These are phyloP conservation scores for Austroboletus festivus DNA, from an alignment of 768 basidiomycete species.

Conservation along the genomic window DNA sequence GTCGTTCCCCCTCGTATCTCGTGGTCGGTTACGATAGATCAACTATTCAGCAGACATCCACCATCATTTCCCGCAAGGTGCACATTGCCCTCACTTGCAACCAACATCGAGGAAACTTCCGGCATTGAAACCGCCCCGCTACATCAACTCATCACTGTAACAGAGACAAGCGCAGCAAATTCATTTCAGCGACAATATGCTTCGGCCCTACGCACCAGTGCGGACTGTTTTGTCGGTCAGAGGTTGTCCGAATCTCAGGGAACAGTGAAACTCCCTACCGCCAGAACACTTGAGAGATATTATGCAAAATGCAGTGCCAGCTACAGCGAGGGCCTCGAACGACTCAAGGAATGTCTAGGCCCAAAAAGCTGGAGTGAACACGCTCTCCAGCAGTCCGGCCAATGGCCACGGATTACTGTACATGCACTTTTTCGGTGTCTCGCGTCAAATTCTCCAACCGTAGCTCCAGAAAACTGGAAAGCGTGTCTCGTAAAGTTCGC, in stretches of 20 bases:
- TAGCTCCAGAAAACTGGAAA: conserved; percentile 29
- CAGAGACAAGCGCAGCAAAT: conserved; percentile 2
- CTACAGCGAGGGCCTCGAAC: neutral
- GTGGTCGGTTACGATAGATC: neutral
- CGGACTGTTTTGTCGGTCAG: conserved; percentile 7
- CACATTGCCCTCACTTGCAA: too few relatives aligned
- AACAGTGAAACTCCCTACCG: neutral
- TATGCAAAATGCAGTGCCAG: conserved; percentile 6
- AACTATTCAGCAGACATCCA: neutral
- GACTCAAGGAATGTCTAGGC: conserved; percentile 8
- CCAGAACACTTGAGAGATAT: conserved; percentile 4
- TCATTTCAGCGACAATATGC: conserved; percentile 9
- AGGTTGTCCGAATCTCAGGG: neutral
- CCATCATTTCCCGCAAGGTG: neutral
- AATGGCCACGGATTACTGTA: conserved; percentile 39
- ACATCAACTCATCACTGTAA: too few relatives aligned
- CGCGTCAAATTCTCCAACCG: conserved; percentile 19
- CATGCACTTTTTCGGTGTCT: conserved; percentile 31
- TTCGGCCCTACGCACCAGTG: conserved; percentile 10
- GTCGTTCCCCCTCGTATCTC: neutral
- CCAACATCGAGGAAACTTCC: too few relatives aligned
- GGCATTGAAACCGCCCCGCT: too few relatives aligned
- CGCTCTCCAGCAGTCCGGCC: conserved; percentile 18
- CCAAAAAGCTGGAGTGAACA: conserved; percentile 18
- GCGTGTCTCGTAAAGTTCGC: conserved; percentile 29